phyloP scores from a whole-genome alignment of 1,139 yeast species.

The Protomyces inouyei region DNA sequence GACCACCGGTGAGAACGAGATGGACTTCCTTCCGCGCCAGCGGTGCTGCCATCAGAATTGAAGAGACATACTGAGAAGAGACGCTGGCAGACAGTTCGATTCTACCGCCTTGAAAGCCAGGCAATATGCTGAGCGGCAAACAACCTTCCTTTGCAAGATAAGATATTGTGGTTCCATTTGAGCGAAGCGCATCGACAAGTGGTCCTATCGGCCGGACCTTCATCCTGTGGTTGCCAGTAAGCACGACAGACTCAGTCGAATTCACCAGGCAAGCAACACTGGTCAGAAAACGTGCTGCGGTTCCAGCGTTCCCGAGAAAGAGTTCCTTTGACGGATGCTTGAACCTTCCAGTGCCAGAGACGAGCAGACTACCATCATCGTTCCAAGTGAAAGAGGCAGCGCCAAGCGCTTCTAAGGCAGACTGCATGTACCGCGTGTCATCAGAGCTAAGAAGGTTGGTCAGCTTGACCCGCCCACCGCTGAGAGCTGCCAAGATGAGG shows the following conservation, averaged over 20 bases:
- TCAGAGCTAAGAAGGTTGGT: conserved; percentile 86
- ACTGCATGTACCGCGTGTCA: conserved; percentile 91
- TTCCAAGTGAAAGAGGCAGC: conserved; percentile 75
- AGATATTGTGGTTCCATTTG: conserved; percentile 70
- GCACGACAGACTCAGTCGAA: conserved; percentile 48
- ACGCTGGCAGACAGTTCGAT: conserved; percentile 93
- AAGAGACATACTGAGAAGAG: conserved; percentile 95
- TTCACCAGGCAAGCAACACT: conserved; percentile 79
- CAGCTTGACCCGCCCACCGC: conserved; percentile 75
- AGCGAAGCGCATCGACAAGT: conserved; percentile 78
- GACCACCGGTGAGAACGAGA: conserved; percentile 84
- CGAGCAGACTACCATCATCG: conserved; percentile 80
- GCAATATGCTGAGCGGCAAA: conserved; percentile 60
- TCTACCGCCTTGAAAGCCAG: conserved; percentile 82
- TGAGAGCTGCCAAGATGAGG: conserved; percentile 83
- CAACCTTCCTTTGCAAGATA: conserved; percentile 77
- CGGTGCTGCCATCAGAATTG: conserved; percentile 96
- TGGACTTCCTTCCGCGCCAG: conserved; percentile 87
- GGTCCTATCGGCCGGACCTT: conserved; percentile 98
- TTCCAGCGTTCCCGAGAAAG: conserved; percentile 95
- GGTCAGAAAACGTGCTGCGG: conserved; percentile 92
- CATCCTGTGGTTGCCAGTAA: conserved; percentile 96
- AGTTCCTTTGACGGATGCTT: conserved; percentile 57
- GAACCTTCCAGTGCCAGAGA: conserved; percentile 85
- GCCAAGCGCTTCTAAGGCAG: conserved; percentile 69